Base-by-base conservation (phyloP, 1,139 yeast genomes). In the Candida dubliniensis region DNA sequence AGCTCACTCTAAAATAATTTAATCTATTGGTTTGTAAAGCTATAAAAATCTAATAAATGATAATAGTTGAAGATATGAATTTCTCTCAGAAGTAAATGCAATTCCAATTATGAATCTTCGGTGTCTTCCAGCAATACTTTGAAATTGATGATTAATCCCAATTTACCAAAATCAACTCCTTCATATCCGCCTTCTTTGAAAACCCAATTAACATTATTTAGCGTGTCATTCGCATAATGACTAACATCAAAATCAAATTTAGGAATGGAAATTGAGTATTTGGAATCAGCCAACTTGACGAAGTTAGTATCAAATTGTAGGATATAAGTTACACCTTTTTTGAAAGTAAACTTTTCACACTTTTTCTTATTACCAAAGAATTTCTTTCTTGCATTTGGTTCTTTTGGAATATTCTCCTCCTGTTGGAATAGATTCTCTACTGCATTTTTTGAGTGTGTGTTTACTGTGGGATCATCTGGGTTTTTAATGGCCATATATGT, bases 151-250 rank as follows among this genome's bases (percentile, higher is more conserved):
- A 71, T 64, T 48, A 73, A 57, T 0, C 77, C 78, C 25, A 62
- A 47, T 7, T 48, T 53, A 0, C 77, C 77, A 11, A 51, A 48
- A 3, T 66, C 70, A 2, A 69, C 73, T 1, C 71, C 73, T 6
- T 68, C 74, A 42, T 52, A 56, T 1, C 76, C 77, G 3, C 69
- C 68, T 36, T 58, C 54, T 52, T 74, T 74, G 38, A 74, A 53
- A 4, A 67, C 62, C 76, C 76, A 74, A 48, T 74, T 73, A 56
- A 74, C 71, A 49, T 72, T 73, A 52, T 74, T 59, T 46, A 74
- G 58, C 9, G 62, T 60, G 5, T 72, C 76, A 46, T 73, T 72
- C 34, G 76, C 76, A 47, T 67, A 74, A 34, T 57, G 59, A 29
- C 60, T 58, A 1, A 72, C 76, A 45, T 71, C 62, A 25, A 74